phyloP scores from a whole-genome alignment of 2,329 filamentous ascomycete genomes.

The Fusarium haematococcum region DNA sequence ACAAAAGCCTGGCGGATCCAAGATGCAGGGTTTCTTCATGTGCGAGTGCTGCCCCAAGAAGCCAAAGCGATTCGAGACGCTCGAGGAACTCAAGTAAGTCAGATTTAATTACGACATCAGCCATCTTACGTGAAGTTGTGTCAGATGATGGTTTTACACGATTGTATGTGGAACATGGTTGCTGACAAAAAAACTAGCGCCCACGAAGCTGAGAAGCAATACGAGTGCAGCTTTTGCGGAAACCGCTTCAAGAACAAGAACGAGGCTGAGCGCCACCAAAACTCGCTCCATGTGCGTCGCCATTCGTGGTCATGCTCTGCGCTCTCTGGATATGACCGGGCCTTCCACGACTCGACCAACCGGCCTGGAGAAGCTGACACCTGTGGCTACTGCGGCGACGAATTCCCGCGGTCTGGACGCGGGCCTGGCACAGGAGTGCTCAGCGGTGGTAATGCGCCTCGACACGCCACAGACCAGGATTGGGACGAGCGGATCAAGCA shows the following conservation, averaged over 20 bases:
- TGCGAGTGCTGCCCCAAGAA: conserved; percentile 40
- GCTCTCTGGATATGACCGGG: conserved; percentile 79
- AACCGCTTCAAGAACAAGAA: conserved; percentile 99
- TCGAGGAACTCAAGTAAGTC: conserved; percentile 26
- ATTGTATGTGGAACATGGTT: conserved; percentile 1
- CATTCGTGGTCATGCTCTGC: conserved; percentile 98
- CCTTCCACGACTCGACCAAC: conserved; percentile 84
- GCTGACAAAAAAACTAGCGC: conserved; percentile 64
- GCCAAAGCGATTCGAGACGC: conserved; percentile 37
- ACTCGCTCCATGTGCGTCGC: conserved; percentile 89
- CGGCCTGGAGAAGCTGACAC: conserved; percentile 78
- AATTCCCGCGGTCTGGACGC: conserved; percentile 73
- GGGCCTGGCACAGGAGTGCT: conserved; percentile 49
- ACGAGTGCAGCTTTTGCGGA: conserved; percentile 90
- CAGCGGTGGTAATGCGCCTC: conserved; percentile 51
- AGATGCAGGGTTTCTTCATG: conserved; percentile 32
- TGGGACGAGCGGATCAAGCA: conserved; percentile 91
- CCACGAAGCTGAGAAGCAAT: conserved; percentile 96
- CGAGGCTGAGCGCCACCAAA: conserved; percentile 95
- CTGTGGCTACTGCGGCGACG: conserved; percentile 95
- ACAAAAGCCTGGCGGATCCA: conserved; percentile 55
- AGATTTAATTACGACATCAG: conserved; percentile 31
- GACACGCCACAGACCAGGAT: conserved; percentile 78
- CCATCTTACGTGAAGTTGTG: conserved; percentile 15
- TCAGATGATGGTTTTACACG: conserved; percentile 4